Evolutionary conservation across 164 flowering plant genomes (phyloP).

Genomic region (Aristolochia fimbriata): DNA sequence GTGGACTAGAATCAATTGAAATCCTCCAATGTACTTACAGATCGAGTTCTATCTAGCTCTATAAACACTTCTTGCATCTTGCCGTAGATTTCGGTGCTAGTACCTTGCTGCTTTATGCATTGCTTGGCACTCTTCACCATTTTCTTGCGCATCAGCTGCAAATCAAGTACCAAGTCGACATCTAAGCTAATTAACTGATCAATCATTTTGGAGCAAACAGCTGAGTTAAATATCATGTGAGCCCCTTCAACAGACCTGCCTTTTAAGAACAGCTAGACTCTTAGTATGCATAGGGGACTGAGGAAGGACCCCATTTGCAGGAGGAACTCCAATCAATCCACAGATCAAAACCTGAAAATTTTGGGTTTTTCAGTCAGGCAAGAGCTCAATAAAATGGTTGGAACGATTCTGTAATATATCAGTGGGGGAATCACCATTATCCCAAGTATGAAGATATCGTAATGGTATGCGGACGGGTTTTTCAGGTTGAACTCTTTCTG

Average conservation of each 20-base stretch:
- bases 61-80: constrained; percentile 46
- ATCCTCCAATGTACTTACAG: constrained; percentile 1
- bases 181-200: constrained; percentile 1
- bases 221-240: not conserved
- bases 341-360: constrained; percentile 37
- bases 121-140: constrained; percentile 46
- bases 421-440: constrained; percentile 24
- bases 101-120: constrained; percentile 28
- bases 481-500: constrained; percentile 49
- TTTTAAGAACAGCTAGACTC: constrained; percentile 45
- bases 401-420: not conserved
- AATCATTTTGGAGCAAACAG: not conserved
- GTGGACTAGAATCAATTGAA: not conserved
- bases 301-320: constrained; percentile 50
- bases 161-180: not conserved
- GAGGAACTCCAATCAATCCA: constrained; percentile 46
- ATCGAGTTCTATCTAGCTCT: constrained; percentile 26
- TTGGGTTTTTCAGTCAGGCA: constrained; percentile 1
- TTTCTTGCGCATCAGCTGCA: constrained; percentile 40
- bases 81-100: constrained; percentile 37
- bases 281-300: constrained; percentile 62
- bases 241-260: constrained; percentile 23
- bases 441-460: constrained; percentile 40
- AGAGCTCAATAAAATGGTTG: not conserved
- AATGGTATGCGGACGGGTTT: constrained; percentile 43